Percentiles rank a stretch among this genome's conserved stretches.
phyloP scores from a whole-genome alignment of 192 early-diverging fungal genomes.

The Mortierella antarctica region DNA sequence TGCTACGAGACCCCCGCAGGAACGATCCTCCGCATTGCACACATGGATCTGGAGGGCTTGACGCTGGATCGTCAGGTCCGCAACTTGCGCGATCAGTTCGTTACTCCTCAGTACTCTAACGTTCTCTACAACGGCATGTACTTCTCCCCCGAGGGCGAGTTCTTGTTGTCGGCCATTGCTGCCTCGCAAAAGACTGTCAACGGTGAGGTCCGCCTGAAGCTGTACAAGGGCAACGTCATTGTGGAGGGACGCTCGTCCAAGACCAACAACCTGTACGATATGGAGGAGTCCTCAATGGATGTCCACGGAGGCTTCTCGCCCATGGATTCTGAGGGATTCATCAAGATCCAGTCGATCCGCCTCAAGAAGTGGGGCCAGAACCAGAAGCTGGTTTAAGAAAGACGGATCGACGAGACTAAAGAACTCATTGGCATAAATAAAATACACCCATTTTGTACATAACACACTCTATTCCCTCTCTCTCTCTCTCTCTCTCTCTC shows the following conservation, averaged over 20 bases:
- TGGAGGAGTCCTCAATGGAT: conserved; percentile 97
- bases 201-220: conserved; percentile 93
- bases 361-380: conserved; percentile 81
- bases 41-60: conserved; percentile 96
- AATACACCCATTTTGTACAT: too few species aligned
- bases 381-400: conserved; percentile 42
- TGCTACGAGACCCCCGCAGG: conserved; percentile 99
- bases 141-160: conserved; percentile 96
- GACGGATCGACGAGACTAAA: not conserved
- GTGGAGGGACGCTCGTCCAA: conserved; percentile 90
- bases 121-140: conserved; percentile 96
- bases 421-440: not conserved
- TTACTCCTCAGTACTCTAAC: conserved; percentile 79
- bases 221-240: conserved; percentile 94
- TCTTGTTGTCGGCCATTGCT: conserved; percentile 84
- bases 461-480: too few species aligned
- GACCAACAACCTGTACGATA: conserved; percentile 90
- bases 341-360: conserved; percentile 97
- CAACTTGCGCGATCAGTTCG: conserved; percentile 91
- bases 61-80: conserved; percentile 96
- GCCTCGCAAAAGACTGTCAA: conserved; percentile 89
- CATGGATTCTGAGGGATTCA: conserved; percentile 95
- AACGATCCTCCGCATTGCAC: conserved; percentile 93
- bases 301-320: conserved; percentile 92
- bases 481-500: too few species aligned